A percentile compares a stretch with the other conserved stretches of the same genome.
These are phyloP conservation scores for Parastagonospora nodorum DNA, from an alignment of 2,329 filamentous ascomycete genomes.

Conservation along the genomic window DNA sequence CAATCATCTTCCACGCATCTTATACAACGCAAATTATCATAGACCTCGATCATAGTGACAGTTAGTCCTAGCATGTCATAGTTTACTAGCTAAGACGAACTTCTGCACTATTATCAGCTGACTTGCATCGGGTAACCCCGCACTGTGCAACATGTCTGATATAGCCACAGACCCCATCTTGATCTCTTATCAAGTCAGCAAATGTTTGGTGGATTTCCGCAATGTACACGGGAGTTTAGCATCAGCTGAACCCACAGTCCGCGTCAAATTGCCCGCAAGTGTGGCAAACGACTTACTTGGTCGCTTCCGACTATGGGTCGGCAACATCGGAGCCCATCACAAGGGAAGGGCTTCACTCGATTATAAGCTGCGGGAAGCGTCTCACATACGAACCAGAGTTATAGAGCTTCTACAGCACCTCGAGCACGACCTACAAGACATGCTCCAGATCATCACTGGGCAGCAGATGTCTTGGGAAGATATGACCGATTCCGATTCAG, in stretches of 20 bases:
- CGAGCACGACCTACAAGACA: slow-evolving; percentile 16
- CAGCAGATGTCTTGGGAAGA: slow-evolving; percentile 24
- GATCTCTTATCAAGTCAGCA: too few species aligned
- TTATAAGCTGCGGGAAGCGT: slow-evolving; percentile 38
- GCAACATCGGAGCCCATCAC: slow-evolving; percentile 41
- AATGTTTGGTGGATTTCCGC: too few species aligned
- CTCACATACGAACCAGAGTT: slow-evolving; percentile 27
- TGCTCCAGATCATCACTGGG: slow-evolving; percentile 13
- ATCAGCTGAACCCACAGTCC: slow-evolving; percentile 14
- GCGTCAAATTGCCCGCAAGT: slow-evolving; percentile 5
- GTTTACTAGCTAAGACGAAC: too few species aligned
- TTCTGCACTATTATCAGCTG: too few species aligned
- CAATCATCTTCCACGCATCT: neutral
- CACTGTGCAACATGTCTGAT: too few species aligned
- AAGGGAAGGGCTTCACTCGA: slow-evolving; percentile 36
- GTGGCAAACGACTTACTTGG: slow-evolving; percentile 25
- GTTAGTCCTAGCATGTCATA: too few species aligned
- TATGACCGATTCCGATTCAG: slow-evolving; percentile 16
- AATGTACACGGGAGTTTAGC: too few species aligned
- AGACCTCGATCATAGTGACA: too few species aligned
- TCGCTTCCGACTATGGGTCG: slow-evolving; percentile 39
- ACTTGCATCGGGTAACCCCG: too few species aligned
- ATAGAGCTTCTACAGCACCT: slow-evolving; percentile 28
- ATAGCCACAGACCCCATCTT: too few species aligned
- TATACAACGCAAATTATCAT: neutral